Evolutionary conservation across 345 rosid genomes (phyloP).

Genomic region (Angophora floribunda): DNA sequence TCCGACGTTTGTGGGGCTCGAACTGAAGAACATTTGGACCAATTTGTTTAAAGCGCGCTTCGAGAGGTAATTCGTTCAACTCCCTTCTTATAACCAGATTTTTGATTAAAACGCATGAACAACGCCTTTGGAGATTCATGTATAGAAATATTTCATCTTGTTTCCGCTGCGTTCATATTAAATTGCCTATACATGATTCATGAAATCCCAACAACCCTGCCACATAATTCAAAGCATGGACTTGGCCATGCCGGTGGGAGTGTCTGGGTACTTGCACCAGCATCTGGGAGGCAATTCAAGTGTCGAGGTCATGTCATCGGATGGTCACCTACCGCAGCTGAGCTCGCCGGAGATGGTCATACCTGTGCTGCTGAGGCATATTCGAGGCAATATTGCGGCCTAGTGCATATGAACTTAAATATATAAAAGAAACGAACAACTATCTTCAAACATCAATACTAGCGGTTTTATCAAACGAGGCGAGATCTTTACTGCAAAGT

Average conservation of each 20-base stretch:
- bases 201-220: too few species aligned
- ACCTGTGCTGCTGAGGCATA: conserved; percentile 71
- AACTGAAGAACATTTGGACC: too few species aligned
- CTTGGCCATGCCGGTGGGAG: conserved; percentile 63
- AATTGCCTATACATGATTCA: too few species aligned
- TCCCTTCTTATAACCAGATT: too few species aligned
- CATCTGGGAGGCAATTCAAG: conserved; percentile 46
- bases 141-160: too few species aligned
- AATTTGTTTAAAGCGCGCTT: too few species aligned
- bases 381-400: conserved; percentile 31
- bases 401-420: neutral
- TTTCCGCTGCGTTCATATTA: too few species aligned
- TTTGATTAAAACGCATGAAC: too few species aligned
- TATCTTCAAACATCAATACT: neutral
- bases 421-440: neutral
- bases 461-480: neutral
- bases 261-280: conserved; percentile 57
- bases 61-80: too few species aligned
- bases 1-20: too few species aligned
- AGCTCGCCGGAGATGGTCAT: conserved; percentile 68
- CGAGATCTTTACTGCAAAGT: neutral
- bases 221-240: conserved; percentile 75
- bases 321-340: conserved; percentile 82
- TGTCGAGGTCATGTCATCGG: conserved; percentile 59
- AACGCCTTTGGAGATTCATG: too few species aligned